Conservation (phyloP, 1,139 yeast genomes). For the Scheffersomyces parashehatae region DNA sequence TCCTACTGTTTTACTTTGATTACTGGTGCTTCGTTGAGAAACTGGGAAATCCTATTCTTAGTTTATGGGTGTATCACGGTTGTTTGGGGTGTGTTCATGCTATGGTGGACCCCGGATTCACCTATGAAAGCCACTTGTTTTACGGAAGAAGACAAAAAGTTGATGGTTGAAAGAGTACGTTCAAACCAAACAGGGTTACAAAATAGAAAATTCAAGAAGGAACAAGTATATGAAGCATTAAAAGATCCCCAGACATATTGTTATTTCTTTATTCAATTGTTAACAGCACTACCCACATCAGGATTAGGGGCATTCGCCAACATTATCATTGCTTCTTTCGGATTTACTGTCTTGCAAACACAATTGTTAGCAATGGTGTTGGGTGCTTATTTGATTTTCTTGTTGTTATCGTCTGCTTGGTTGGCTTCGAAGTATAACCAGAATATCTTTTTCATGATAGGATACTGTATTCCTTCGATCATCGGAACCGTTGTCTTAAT, state of each 20-base stretch:
- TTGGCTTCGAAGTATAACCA: constrained; percentile 8
- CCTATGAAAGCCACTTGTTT: constrained; percentile 15
- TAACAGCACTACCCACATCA: constrained; percentile 11
- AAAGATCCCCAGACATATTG: constrained; percentile 10
- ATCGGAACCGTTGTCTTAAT: constrained; percentile 13
- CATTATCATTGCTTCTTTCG: constrained; percentile 1
- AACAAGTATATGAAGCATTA: constrained; percentile 12
- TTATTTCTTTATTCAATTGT: constrained; percentile 5
- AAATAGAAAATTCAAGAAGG: constrained; percentile 10
- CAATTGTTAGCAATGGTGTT: constrained; percentile 11
- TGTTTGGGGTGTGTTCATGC: constrained; percentile 12
- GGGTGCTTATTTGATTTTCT: constrained; percentile 12
- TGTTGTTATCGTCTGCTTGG: constrained; percentile 10
- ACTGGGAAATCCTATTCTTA: constrained; percentile 22
- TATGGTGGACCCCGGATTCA: constrained; percentile 16
- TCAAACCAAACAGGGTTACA: constrained; percentile 12
- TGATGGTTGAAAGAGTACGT: constrained; percentile 19
- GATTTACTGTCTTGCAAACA: constrained; percentile 1
- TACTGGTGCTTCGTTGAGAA: constrained; percentile 8
- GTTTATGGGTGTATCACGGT: constrained; percentile 19
- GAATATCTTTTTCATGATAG: constrained; percentile 11
- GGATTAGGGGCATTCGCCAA: neutral
- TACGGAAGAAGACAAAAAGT: constrained; percentile 13
- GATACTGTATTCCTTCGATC: constrained; percentile 11
- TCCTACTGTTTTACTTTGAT: constrained; percentile 11